Evolutionary conservation across 495 filamentous ascomycete genomes (phyloP), one percentile per base, ranked within the genome.

Genomic region (Hypoxylon lienhwacheense): DNA sequence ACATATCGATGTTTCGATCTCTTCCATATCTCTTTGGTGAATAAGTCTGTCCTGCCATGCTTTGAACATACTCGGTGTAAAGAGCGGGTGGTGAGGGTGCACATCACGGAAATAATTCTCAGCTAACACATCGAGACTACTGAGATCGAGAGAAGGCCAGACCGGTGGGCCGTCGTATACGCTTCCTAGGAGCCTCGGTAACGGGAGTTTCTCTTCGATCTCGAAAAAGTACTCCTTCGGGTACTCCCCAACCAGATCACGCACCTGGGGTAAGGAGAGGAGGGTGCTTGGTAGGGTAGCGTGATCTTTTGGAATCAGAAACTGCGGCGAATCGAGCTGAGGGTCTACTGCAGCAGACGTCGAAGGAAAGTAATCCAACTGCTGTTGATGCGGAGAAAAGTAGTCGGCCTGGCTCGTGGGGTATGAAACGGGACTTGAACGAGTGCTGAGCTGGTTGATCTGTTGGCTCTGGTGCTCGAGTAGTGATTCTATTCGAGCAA

Each of bases 391-490:
- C 29, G 61, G 24, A 5, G 49, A 45, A 14, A 50, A 64, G 26
- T 55, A 65, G 20, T 56, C 61, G 47, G 66, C 55, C 53, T 58
- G 66, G 41, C 63, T 66, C 16, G 64, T 26, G 11, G 64, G 52
- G 35, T 66, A 61, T 17, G 61, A 59, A 21, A 63, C 41, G 12
- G 61, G 62, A 12, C 59, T 61, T 33, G 58, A 57, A 5, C 49
- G 56, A 15, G 55, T 52, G 39, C 53, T 63, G 26, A 62, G 52
- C 43, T 66, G 58, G 32, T 63, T 52, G 22, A 69, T 64, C 36
- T 65, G 61, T 28, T 69, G 66, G 50, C 61, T 63, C 33, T 69
- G 66, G 39, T 69, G 61, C 52, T 69, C 66, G 43, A 69, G 59
- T 8, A 69, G 50, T 8, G 55, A 55, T 43, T 69, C 66, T 53